Conservation (phyloP, 1,139 yeast genomes). For the Suhomyces kunorum region DNA sequence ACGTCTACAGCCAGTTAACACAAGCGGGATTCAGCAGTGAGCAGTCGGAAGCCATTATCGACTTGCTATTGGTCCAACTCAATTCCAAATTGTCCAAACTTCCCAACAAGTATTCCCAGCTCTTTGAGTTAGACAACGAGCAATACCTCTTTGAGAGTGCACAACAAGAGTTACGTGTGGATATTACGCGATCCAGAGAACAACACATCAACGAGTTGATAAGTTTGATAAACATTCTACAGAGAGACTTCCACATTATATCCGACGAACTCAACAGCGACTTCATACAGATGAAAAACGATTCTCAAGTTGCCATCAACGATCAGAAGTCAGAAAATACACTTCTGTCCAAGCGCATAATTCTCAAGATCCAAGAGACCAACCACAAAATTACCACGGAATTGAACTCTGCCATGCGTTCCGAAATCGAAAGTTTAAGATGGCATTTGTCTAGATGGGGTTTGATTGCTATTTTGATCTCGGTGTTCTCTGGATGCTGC, state of each 20-base stretch:
- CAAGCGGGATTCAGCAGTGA: slow-evolving; percentile 51
- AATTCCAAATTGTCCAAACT: slow-evolving; percentile 58
- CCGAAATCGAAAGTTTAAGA: slow-evolving; percentile 83
- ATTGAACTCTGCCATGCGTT: slow-evolving; percentile 75
- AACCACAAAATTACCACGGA: slow-evolving; percentile 85
- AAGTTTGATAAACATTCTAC: slow-evolving; percentile 66
- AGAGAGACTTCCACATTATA: slow-evolving; percentile 67
- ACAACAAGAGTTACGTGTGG: slow-evolving; percentile 81
- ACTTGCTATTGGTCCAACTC: slow-evolving; percentile 50
- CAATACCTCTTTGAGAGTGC: slow-evolving; percentile 90
- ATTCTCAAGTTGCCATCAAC: slow-evolving; percentile 79
- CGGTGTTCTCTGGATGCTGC: slow-evolving; percentile 46
- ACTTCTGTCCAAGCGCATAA: slow-evolving; percentile 67
- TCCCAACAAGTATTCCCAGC: slow-evolving; percentile 60
- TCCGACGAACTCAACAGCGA: slow-evolving; percentile 79
- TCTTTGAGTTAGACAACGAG: slow-evolving; percentile 79
- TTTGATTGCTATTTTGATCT: slow-evolving; percentile 55
- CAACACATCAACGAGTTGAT: slow-evolving; percentile 68
- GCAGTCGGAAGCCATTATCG: slow-evolving; percentile 57
- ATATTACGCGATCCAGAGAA: slow-evolving; percentile 73
- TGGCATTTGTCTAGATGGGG: slow-evolving; percentile 96
- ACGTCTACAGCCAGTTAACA: slow-evolving; percentile 42
- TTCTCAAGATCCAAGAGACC: slow-evolving; percentile 76
- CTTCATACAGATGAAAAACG: slow-evolving; percentile 66
- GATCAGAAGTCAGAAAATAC: slow-evolving; percentile 88